Evolutionary conservation across 768 basidiomycete genomes (phyloP).

Genomic region (Mycena pura): DNA sequence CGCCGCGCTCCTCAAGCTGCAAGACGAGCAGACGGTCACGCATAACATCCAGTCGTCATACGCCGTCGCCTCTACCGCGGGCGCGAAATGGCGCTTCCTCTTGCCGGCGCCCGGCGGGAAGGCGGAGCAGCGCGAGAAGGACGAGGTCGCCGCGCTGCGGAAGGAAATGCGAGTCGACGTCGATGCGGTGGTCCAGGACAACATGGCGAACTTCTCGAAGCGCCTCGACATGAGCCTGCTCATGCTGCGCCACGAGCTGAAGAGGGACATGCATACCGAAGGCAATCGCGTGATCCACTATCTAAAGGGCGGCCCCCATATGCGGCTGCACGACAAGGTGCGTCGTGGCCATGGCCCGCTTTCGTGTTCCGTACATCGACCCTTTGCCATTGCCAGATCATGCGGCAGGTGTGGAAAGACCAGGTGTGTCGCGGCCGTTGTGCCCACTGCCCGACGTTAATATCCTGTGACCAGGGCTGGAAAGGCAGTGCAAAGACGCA

Average conservation of each 20-base stretch:
- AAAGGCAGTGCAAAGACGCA: conserved; percentile 15
- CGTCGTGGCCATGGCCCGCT: not conserved
- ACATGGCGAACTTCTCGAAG: conserved; percentile 8
- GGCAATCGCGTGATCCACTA: conserved; percentile 1
- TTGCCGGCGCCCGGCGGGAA: not conserved
- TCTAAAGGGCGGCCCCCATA: conserved; percentile 1
- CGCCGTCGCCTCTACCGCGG: not conserved
- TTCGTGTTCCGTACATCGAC: too few relatives aligned
- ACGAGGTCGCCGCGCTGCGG: not conserved
- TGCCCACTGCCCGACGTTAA: not conserved
- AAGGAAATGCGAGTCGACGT: conserved; percentile 2
- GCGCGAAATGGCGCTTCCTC: not conserved
- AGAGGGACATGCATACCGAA: not conserved
- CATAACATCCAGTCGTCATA: not conserved
- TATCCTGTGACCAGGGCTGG: conserved; percentile 1
- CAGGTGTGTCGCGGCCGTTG: not conserved
- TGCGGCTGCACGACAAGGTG: conserved; percentile 5
- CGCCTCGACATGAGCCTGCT: not conserved
- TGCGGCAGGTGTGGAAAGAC: conserved; percentile 18
- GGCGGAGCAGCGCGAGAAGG: not conserved
- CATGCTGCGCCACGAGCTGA: not conserved
- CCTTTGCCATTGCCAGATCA: not conserved
- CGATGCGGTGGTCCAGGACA: not conserved
- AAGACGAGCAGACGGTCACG: not conserved
- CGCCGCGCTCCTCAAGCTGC: not conserved